Evolutionary conservation across 2,329 filamentous ascomycete species (phyloP).

Genomic region (Colletotrichum chrysophilum): DNA sequence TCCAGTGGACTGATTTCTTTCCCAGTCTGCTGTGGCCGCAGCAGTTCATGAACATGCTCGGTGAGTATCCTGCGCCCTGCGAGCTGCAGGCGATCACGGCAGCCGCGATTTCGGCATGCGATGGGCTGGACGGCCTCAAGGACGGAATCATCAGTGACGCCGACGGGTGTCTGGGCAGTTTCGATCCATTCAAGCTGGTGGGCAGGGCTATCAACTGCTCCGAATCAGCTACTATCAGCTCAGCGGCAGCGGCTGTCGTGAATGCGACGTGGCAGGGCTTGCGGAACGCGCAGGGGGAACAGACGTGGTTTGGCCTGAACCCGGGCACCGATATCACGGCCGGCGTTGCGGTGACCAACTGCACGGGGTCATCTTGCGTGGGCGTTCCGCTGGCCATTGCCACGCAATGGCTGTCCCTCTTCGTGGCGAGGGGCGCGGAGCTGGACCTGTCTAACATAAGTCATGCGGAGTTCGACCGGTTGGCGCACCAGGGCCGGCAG

Average conservation of each 20-base stretch:
- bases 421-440: conserved; percentile 31
- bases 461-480: conserved; percentile 18
- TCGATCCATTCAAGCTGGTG: not conserved
- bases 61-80: not conserved
- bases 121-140: conserved; percentile 49
- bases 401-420: conserved; percentile 26
- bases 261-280: conserved; percentile 24
- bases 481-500: not conserved
- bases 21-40: conserved; percentile 15
- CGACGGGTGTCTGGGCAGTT: not conserved
- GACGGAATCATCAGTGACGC: conserved; percentile 50
- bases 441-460: conserved; percentile 24
- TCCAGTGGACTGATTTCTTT: conserved; percentile 27
- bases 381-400: conserved; percentile 4
- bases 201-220: not conserved
- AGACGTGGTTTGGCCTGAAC: conserved; percentile 5
- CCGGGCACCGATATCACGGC: conserved; percentile 17
- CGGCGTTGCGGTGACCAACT: not conserved
- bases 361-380: not conserved
- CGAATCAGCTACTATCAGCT: not conserved
- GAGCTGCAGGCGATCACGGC: conserved; percentile 36
- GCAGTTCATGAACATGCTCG: not conserved
- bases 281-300: not conserved
- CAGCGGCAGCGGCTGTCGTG: conserved; percentile 17
- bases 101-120: conserved; percentile 51